These are phyloP conservation scores for Fusarium chlamydosporum DNA, from an alignment of 2,329 filamentous ascomycete species.

Conservation along the genomic window DNA sequence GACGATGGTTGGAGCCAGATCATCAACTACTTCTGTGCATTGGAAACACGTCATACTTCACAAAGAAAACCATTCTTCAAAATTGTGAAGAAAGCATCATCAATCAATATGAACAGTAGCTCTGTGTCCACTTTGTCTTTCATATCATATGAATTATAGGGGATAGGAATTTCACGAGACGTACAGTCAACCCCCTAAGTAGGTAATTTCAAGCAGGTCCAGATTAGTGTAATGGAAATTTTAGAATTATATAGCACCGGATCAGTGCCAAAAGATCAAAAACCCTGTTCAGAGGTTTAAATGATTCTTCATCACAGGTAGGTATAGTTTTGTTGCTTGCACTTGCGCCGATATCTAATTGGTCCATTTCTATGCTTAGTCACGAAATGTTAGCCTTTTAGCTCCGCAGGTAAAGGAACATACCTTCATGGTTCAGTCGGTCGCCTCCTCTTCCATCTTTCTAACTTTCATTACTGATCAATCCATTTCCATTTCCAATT, in stretches of 20 bases:
- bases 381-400: slow-evolving; percentile 34
- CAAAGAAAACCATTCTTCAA: not conserved
- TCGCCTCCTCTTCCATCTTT: slow-evolving; percentile 38
- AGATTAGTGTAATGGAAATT: too few species aligned
- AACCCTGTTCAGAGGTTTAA: not conserved
- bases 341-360: slow-evolving; percentile 38
- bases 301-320: slow-evolving; percentile 4
- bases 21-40: not conserved
- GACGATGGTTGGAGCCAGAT: not conserved
- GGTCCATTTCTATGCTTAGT: slow-evolving; percentile 35
- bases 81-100: not conserved
- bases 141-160: slow-evolving; percentile 4
- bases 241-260: not conserved
- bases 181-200: not conserved
- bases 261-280: not conserved
- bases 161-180: slow-evolving; percentile 1
- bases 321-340: slow-evolving; percentile 16
- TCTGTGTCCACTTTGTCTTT: slow-evolving; percentile 5
- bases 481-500: slow-evolving; percentile 16
- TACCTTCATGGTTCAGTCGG: slow-evolving; percentile 36
- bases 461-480: slow-evolving; percentile 21
- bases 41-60: not conserved
- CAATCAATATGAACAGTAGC: not conserved
- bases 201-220: not conserved
- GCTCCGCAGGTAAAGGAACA: slow-evolving; percentile 38